A percentile compares a stretch with the other conserved stretches of the same genome.
phyloP scores from a whole-genome alignment of 768 basidiomycete species.

The Termitomyces sp. region DNA sequence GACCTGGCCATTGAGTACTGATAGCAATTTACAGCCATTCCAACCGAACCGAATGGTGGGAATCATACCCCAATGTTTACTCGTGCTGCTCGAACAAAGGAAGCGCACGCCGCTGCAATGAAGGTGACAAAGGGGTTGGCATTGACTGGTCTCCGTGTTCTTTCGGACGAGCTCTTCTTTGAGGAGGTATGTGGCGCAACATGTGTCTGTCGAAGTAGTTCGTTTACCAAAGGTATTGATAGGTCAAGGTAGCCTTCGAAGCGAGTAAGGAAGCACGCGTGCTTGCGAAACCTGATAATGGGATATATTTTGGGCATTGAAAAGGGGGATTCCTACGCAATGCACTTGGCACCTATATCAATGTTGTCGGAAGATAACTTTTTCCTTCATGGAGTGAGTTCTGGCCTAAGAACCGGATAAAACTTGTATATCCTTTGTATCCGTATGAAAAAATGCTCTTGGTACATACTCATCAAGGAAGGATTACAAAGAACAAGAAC shows the following conservation, averaged over 20 bases:
- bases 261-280: not conserved
- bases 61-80: conserved; percentile 75
- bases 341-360: not conserved
- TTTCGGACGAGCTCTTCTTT: conserved; percentile 58
- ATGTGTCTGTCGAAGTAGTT: not conserved
- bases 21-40: conserved; percentile 51
- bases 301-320: not conserved
- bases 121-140: conserved; percentile 58
- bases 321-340: not conserved
- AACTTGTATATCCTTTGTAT: not conserved
- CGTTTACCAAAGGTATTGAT: not conserved
- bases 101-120: conserved; percentile 63
- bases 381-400: not conserved
- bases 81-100: conserved; percentile 49
- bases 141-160: conserved; percentile 53
- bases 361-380: not conserved
- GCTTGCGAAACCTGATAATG: not conserved
- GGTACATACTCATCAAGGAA: not conserved
- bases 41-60: conserved; percentile 65
- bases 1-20: conserved; percentile 11
- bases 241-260: conserved; percentile 24
- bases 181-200: conserved; percentile 37
- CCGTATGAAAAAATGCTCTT: not conserved
- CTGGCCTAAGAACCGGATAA: no score
- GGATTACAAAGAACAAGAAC: not conserved